Conservation (phyloP, 495 filamentous ascomycete genomes). For the Pseudoneurospora amorphoporcata region DNA sequence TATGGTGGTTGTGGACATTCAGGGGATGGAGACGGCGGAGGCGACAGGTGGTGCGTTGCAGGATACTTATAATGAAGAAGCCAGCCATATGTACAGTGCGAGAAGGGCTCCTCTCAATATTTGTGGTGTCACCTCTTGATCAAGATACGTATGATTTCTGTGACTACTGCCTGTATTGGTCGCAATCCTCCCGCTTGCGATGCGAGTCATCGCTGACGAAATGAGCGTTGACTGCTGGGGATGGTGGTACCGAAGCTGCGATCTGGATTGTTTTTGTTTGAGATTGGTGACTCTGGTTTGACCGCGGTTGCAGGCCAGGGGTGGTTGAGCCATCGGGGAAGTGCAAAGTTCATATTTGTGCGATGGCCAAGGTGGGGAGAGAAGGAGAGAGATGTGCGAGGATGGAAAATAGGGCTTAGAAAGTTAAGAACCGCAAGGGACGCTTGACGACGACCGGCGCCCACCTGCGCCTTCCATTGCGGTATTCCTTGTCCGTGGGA, state of each 20-base stretch:
- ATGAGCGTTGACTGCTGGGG: neutral
- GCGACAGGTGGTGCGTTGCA: neutral
- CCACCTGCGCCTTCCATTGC: neutral
- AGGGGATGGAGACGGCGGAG: neutral
- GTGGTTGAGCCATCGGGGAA: neutral
- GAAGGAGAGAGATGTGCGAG: neutral
- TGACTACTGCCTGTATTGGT: neutral
- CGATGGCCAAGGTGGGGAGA: neutral
- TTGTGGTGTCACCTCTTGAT: neutral
- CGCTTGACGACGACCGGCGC: neutral
- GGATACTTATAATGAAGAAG: neutral
- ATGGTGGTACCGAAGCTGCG: neutral
- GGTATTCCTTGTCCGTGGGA: neutral
- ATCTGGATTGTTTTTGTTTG: neutral
- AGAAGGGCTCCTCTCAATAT: neutral
- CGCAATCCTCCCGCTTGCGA: neutral
- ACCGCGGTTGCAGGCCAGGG: neutral
- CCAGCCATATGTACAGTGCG: neutral
- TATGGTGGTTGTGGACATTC: neutral
- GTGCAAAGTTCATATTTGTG: neutral
- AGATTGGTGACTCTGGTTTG: neutral
- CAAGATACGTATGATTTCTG: neutral
- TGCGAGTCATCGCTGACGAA: neutral
- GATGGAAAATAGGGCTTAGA: neutral
- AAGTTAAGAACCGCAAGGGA: neutral